phyloP scores from a whole-genome alignment of 2,329 filamentous ascomycete species.

The Ophiostoma sp. region DNA sequence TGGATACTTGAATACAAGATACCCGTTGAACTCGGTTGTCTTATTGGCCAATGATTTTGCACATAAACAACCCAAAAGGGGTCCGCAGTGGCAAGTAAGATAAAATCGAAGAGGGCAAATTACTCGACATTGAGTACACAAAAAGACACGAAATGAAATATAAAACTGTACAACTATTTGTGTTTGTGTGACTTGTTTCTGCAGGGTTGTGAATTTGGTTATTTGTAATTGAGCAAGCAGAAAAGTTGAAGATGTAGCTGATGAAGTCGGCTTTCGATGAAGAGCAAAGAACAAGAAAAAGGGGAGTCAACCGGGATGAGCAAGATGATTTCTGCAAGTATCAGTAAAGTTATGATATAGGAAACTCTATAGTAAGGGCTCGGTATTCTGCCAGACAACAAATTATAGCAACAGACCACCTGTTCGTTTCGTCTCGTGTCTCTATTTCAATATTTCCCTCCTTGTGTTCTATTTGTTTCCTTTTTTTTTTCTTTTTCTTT shows the following conservation, averaged over 20 bases:
- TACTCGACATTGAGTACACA: neutral
- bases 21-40: neutral
- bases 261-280: neutral
- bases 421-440: conserved; percentile 14
- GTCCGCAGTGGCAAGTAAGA: neutral
- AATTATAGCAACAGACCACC: too few species aligned
- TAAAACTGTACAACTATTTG: conserved; percentile 12
- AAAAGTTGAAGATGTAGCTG: neutral
- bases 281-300: neutral
- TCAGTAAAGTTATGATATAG: too few species aligned
- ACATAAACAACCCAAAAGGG: neutral
- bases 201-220: neutral
- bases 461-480: neutral
- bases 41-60: neutral
- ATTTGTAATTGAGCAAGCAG: neutral
- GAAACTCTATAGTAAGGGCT: too few species aligned
- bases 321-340: too few species aligned
- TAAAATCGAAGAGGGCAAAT: neutral
- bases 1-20: neutral
- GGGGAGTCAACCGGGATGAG: too few species aligned
- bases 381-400: too few species aligned
- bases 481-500: neutral
- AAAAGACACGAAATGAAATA: neutral
- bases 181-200: neutral
- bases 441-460: neutral